A percentile compares a stretch with the other conserved stretches of the same genome.
Evolutionary conservation across 139 green algal genomes (phyloP).

Genomic region (Chlamydomonas schloesseri): DNA sequence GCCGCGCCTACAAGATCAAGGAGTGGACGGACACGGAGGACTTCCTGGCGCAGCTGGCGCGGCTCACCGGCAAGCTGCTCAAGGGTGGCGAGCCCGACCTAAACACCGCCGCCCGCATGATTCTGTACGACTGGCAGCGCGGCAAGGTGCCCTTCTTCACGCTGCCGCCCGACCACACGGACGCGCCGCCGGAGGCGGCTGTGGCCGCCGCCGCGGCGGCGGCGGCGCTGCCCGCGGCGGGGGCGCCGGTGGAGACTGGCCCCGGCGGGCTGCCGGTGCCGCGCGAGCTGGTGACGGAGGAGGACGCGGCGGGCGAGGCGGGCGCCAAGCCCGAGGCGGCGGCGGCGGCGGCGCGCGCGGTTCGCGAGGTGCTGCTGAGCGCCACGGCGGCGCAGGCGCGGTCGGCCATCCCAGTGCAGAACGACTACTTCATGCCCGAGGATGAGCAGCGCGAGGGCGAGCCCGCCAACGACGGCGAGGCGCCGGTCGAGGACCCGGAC

Average conservation of each 20-base stretch:
- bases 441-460: constrained; percentile 61
- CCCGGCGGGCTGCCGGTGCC: constrained; percentile 53
- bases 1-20: constrained; percentile 88
- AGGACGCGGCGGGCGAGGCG: constrained; percentile 63
- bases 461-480: constrained; percentile 3
- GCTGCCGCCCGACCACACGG: constrained; percentile 82
- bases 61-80: constrained; percentile 72
- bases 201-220: neutral
- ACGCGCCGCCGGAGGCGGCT: constrained; percentile 41
- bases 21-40: constrained; percentile 89
- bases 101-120: constrained; percentile 95
- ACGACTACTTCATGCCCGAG: constrained; percentile 77
- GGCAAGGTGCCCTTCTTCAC: constrained; percentile 98
- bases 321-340: constrained; percentile 61
- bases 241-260: neutral
- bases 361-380: constrained; percentile 60
- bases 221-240: neutral
- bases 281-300: constrained; percentile 60
- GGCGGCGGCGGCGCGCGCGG: constrained; percentile 60
- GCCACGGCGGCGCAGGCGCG: constrained; percentile 68
- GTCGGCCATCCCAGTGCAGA: constrained; percentile 72
- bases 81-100: constrained; percentile 94
- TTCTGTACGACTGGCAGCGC: constrained; percentile 98
- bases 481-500: neutral
- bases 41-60: constrained; percentile 94